phyloP scores from a whole-genome alignment of 768 basidiomycete genomes.

The Exidia glandulosa region DNA sequence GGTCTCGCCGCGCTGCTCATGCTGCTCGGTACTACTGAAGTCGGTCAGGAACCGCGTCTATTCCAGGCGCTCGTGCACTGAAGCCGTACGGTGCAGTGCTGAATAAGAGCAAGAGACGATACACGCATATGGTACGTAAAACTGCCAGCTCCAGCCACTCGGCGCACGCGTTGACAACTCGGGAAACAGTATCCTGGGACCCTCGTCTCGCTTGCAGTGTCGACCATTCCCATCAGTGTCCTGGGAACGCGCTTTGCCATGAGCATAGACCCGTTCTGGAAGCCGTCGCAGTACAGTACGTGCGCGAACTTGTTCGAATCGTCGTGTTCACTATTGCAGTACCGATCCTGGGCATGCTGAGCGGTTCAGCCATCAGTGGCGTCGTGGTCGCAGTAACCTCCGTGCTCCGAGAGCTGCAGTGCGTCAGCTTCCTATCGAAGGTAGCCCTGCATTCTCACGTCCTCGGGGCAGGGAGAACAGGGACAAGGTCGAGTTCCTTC shows the following conservation, averaged over 20 bases:
- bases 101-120: slow-evolving; percentile 69
- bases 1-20: slow-evolving; percentile 66
- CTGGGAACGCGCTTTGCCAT: slow-evolving; percentile 69
- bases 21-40: slow-evolving; percentile 66
- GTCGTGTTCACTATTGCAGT: slow-evolving; percentile 30
- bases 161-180: background rate
- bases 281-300: slow-evolving; percentile 69
- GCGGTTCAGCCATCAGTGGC: slow-evolving; percentile 66
- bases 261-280: slow-evolving; percentile 71
- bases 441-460: background rate
- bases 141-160: background rate
- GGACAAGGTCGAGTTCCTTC: slow-evolving; percentile 78
- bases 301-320: background rate
- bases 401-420: slow-evolving; percentile 71
- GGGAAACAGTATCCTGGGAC: slow-evolving; percentile 60
- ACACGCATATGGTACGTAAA: slow-evolving; percentile 52
- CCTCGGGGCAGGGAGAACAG: slow-evolving; percentile 49
- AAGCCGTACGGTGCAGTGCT: slow-evolving; percentile 40
- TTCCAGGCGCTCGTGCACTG: background rate
- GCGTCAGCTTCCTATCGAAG: slow-evolving; percentile 15
- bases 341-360: slow-evolving; percentile 78
- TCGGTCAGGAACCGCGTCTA: slow-evolving; percentile 32
- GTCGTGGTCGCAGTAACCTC: slow-evolving; percentile 60
- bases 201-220: slow-evolving; percentile 56
- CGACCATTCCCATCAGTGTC: slow-evolving; percentile 70